Evolutionary conservation across 495 filamentous ascomycete genomes (phyloP).

Genomic region (Astrothelium macrocarpum): DNA sequence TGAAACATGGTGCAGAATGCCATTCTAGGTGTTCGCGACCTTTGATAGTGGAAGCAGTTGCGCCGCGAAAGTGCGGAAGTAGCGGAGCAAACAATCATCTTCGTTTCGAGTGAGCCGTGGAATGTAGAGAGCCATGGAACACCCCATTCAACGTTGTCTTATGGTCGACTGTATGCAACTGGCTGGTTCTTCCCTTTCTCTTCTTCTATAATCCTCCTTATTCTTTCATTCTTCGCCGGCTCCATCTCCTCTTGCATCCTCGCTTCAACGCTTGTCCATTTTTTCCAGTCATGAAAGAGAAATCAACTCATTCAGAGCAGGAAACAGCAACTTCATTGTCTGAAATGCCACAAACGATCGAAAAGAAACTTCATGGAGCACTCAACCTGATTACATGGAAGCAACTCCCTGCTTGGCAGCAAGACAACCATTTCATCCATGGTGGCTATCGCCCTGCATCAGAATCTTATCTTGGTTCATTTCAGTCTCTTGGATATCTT

Average conservation of each 20-base stretch:
- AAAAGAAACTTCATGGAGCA: constrained; percentile 14
- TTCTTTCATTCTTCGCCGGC: neutral
- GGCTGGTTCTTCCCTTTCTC: no score
- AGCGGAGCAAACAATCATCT: constrained; percentile 1
- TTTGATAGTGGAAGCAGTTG: neutral
- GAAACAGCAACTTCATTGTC: neutral
- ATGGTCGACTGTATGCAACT: no score
- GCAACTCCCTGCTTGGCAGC: constrained; percentile 59
- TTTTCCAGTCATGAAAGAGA: constrained; percentile 19
- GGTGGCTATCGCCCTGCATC: constrained; percentile 63
- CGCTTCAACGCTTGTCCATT: neutral
- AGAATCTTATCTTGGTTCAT: constrained; percentile 52
- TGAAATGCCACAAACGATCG: neutral
- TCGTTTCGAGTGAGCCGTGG: neutral
- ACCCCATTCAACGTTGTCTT: no score
- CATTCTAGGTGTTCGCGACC: neutral
- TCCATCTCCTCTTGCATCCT: neutral
- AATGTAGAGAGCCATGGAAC: no score
- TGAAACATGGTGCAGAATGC: neutral
- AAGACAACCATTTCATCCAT: constrained; percentile 68
- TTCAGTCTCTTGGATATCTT: constrained; percentile 58
- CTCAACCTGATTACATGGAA: constrained; percentile 45
- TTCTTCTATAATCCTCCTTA: neutral
- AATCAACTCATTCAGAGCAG: constrained; percentile 10
- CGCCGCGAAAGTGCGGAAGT: constrained; percentile 3